A percentile compares a stretch with the other conserved stretches of the same genome.
These are phyloP conservation scores for Striga hermonthica DNA, from an alignment of 305 asterid species.

Conservation along the genomic window DNA sequence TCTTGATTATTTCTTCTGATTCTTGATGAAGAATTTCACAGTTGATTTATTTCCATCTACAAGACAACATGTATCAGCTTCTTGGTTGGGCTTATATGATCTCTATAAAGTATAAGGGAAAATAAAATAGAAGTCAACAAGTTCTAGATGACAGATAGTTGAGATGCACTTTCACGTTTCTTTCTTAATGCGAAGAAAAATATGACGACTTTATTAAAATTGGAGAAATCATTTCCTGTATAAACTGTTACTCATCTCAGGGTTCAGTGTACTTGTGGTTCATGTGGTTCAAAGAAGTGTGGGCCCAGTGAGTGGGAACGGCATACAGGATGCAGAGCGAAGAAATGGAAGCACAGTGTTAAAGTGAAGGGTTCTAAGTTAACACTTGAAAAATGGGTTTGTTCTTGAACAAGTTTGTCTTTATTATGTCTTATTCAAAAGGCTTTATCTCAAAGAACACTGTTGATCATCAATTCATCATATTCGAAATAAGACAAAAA, in stretches of 20 bases:
- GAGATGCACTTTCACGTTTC: background rate
- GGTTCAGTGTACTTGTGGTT: conserved; percentile 87
- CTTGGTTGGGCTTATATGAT: background rate
- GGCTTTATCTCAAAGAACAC: background rate
- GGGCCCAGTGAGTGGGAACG: conserved; percentile 90
- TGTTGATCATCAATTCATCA: background rate
- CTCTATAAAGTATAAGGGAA: background rate
- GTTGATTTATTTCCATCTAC: conserved; percentile 1
- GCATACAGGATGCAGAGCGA: conserved; percentile 96
- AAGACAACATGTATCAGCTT: background rate
- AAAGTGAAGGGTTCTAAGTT: conserved; percentile 65
- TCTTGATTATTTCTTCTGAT: background rate
- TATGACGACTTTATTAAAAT: conserved; percentile 8
- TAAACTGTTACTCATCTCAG: conserved; percentile 41
- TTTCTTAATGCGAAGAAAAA: conserved; percentile 9
- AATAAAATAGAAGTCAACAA: background rate
- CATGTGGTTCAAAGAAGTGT: conserved; percentile 70
- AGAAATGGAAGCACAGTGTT: conserved; percentile 95
- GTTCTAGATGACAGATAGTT: conserved; percentile 9
- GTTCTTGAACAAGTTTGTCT: conserved; percentile 30
- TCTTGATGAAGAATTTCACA: background rate
- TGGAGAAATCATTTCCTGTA: conserved; percentile 17
- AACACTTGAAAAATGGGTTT: conserved; percentile 84
- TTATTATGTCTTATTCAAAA: conserved; percentile 11
- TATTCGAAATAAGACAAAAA: background rate